A percentile compares a stretch with the other conserved stretches of the same genome.
These are phyloP conservation scores for Xylariaceae sp. DNA, from an alignment of 2,329 filamentous ascomycete genomes.

Conservation along the genomic window DNA sequence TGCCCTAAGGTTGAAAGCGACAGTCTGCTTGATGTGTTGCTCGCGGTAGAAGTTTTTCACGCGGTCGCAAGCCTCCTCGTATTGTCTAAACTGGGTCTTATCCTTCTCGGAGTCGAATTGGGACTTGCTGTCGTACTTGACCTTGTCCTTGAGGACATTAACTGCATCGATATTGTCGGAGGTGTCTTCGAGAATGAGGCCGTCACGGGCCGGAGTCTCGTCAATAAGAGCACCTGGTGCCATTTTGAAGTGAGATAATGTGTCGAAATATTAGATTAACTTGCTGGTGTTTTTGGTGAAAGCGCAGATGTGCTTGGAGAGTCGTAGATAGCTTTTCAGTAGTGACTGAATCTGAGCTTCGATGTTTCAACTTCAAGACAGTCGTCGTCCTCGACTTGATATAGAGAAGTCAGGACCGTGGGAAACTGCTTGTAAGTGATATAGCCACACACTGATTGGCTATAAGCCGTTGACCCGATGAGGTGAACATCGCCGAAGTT, in stretches of 20 bases:
- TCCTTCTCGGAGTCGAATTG: constrained; percentile 76
- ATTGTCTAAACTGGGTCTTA: constrained; percentile 80
- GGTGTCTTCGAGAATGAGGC: constrained; percentile 45
- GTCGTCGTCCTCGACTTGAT: constrained; percentile 13
- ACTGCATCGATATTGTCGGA: constrained; percentile 57
- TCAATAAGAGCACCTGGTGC: constrained; percentile 37
- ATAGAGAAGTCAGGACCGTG: constrained; percentile 17
- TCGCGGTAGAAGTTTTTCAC: constrained; percentile 86
- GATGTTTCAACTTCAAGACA: background rate
- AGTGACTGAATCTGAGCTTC: background rate
- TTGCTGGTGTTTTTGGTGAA: constrained; percentile 3
- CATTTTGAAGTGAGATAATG: constrained; percentile 26
- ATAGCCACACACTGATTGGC: constrained; percentile 22
- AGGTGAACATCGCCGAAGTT: constrained; percentile 36
- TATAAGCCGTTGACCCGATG: constrained; percentile 6
- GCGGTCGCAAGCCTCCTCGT: constrained; percentile 78
- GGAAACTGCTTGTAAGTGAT: constrained; percentile 29
- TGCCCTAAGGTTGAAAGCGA: constrained; percentile 82
- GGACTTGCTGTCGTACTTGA: constrained; percentile 51
- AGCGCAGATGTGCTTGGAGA: background rate
- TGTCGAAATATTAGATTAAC: background rate
- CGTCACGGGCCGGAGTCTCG: constrained; percentile 34
- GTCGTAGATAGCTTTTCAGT: background rate
- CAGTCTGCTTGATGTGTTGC: constrained; percentile 72
- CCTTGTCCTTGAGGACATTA: constrained; percentile 52